phyloP scores from a whole-genome alignment of 305 asterid genomes.

The Ruellia speciosa region DNA sequence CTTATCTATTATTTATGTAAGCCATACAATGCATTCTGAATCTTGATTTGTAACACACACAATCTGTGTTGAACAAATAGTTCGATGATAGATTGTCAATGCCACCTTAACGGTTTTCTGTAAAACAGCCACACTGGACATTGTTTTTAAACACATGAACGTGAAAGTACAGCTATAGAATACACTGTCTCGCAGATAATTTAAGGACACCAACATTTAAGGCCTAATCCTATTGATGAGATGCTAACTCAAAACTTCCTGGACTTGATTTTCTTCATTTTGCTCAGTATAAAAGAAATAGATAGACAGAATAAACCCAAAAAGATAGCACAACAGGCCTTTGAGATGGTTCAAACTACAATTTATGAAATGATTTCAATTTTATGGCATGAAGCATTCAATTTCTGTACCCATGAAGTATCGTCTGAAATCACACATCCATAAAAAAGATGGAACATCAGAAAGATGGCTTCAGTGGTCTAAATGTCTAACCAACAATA shows the following conservation, averaged over 20 bases:
- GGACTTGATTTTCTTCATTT: slow-evolving; percentile 1
- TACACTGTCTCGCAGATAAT: not conserved
- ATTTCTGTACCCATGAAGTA: not conserved
- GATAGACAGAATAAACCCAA: not conserved
- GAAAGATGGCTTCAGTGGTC: too few relatives aligned
- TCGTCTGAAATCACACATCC: slow-evolving; percentile 9
- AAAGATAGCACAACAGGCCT: slow-evolving; percentile 1
- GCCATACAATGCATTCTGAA: not conserved
- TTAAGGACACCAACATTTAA: slow-evolving; percentile 2
- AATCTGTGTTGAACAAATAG: not conserved
- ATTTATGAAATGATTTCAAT: not conserved
- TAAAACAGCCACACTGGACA: too few relatives aligned
- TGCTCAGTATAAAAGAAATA: not conserved
- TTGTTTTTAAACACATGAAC: too few relatives aligned
- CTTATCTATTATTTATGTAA: not conserved
- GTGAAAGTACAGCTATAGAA: too few relatives aligned
- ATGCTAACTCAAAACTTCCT: slow-evolving; percentile 14
- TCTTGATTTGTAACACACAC: not conserved
- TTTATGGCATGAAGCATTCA: not conserved
- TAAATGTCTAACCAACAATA: too few relatives aligned
- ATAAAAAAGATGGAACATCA: too few relatives aligned
- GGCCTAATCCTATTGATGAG: not conserved
- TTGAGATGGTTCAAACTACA: slow-evolving; percentile 7
- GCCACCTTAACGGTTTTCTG: too few relatives aligned
- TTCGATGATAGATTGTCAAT: not conserved